Evolutionary conservation across 2,329 filamentous ascomycete species (phyloP), one percentile per base, ranked within the genome.

Genomic region (Colletotrichum higginsianum): DNA sequence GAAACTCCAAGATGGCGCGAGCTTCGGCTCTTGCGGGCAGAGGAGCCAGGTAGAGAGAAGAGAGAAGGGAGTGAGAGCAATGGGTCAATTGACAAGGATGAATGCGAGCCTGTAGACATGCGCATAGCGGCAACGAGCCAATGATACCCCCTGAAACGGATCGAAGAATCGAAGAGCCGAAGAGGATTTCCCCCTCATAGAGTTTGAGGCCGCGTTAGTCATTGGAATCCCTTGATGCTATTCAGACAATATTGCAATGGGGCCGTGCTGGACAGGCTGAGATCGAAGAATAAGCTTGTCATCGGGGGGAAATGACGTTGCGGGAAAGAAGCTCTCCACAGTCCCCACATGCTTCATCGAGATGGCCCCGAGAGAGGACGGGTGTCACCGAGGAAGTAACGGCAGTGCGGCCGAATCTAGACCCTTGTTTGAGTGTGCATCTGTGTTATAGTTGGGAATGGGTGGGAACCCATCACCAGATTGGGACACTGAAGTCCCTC

Each of bases 1-100:
- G 85, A 75, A 90, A 91, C 79, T 86, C 87, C 58, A 86, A 90
- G 76, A 80, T 91, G 81, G 85, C 87, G 21, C 84, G 84, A 76
- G 79, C 84, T 26, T 85, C 87, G 12, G 87, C 88, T 35, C 77
- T 90, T 64, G 86, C 85, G 47, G 89, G 89, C 4, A 84, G 89
- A 77, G 89, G 88, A 49, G 88, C 88, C 8, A 87, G 83, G 76
- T 91, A 79, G 50, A 4, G 21, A 26, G 80, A 60, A 55, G n/a
- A 38, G 35, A 38, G 35, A 38, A 21, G 15, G 4, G 12, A 11
- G 4, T 4, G n/a, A 63, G 49, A 60, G 46, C 35, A 58, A 21
- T 8, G 40, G 52, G 65, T 40, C 46, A 58, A 30, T 40, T 40
- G 65, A 71, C 65, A 68, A 47, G 68, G 68, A 61, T 71, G 65